Evolutionary conservation across 805 yeast genomes (phyloP), one percentile per base, ranked within the genome.

Genomic region (Yarrowia sp.): DNA sequence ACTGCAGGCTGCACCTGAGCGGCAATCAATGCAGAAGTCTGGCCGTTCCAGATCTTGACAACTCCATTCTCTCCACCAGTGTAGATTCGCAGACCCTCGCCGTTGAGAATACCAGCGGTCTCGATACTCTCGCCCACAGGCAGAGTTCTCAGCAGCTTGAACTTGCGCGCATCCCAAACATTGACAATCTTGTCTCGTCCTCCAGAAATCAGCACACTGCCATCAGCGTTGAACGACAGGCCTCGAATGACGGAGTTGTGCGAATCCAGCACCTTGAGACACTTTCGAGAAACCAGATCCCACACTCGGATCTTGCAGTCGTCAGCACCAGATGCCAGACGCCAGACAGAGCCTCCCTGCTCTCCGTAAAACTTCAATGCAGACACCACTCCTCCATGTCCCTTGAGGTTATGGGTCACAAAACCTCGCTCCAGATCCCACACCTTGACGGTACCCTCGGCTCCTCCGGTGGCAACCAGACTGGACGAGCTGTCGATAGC

Each of bases 391-490:
- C 95, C 87, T 18, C 97, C 96, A 74, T 95, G 99, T 0, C 99
- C 98, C 74, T 89, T 88, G 65, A 95, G 81, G 13, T 90, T 86
- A 75, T 95, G 99, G 0, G 99, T 95, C 3, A 88, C 84, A 69
- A 83, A 90, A 0, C 95, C 92, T 39, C 92, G 92, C 68, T 86
- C 92, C 41, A 95, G 82, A 75, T 95, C 99, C 88, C 96, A 92
- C 1, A 95, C 96, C 50, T 90, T 86, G 15, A 92, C 88, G 45
- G 86, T 83, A 55, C 99, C 98, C 75, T 95, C 99, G 0, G 98
- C 89, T 53, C 96, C 92, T 43, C 99, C 99, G 72, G 95, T 86
- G 17, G 97, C 96, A 71, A 92, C 84, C 41, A 95, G 79, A 2
- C 96, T 86, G 2, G 96, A 87, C 0, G 98, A 90, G 2, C 83